Conservation (phyloP, 768 basidiomycete genomes). For the Amanita thiersii region DNA sequence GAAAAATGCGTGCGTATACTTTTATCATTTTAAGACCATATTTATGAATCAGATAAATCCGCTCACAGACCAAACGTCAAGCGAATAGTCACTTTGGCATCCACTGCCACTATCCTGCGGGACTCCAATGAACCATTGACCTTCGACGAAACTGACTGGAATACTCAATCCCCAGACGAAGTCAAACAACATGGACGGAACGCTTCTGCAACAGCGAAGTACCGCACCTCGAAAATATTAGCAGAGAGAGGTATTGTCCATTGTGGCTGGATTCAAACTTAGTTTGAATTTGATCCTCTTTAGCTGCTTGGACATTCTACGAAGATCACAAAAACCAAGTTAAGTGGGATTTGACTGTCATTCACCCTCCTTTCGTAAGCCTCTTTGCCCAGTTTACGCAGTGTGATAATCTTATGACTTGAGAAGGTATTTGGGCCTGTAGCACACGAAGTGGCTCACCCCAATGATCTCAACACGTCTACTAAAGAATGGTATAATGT, state of each 20-base stretch:
- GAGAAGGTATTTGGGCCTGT: conserved; percentile 28
- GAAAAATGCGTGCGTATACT: conserved; percentile 44
- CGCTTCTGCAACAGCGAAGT: conserved; percentile 32
- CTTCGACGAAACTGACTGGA: conserved; percentile 55
- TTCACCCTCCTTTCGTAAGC: conserved; percentile 48
- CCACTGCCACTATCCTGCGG: conserved; percentile 39
- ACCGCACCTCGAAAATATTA: conserved; percentile 57
- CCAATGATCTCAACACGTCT: conserved; percentile 32
- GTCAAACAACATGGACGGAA: conserved; percentile 41
- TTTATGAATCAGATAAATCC: too few species aligned
- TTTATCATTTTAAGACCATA: too few species aligned
- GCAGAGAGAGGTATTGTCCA: conserved; percentile 44
- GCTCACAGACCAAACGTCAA: conserved; percentile 31
- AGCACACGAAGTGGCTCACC: conserved; percentile 29
- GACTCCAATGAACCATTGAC: conserved; percentile 17
- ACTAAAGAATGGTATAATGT: conserved; percentile 20
- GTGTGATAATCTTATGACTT: not conserved
- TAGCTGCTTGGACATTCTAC: conserved; percentile 36
- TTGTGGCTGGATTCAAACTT: too few species aligned
- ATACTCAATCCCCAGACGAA: conserved; percentile 33
- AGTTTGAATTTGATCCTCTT: too few species aligned
- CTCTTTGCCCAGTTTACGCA: conserved; percentile 1
- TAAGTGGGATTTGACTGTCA: conserved; percentile 41
- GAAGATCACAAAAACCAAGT: conserved; percentile 33
- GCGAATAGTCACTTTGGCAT: conserved; percentile 64